phyloP scores from a whole-genome alignment of 1,284 basidiomycete species.

The Cryptococcus sp. region DNA sequence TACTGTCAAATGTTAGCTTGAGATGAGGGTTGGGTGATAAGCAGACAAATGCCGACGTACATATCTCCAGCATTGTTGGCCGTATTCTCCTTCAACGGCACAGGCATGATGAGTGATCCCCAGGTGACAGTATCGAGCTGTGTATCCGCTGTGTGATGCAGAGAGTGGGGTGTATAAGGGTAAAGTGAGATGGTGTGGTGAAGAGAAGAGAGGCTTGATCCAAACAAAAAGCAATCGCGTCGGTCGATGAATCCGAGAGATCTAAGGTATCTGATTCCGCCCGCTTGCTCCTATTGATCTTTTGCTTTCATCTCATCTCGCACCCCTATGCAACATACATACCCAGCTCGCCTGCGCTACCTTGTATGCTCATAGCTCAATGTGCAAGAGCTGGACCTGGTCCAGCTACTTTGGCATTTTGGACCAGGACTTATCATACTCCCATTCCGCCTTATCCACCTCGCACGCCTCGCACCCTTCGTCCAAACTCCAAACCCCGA shows the following conservation, averaged over 20 bases:
- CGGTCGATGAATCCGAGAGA: background rate
- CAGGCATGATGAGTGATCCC: background rate
- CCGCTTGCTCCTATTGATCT: background rate
- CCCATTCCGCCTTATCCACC: too few species aligned
- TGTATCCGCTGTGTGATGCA: background rate
- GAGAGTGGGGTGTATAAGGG: background rate
- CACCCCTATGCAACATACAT: too few species aligned
- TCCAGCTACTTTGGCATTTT: conserved; percentile 1
- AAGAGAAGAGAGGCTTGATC: background rate
- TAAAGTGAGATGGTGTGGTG: background rate
- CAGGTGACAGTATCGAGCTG: background rate
- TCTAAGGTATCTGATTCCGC: background rate
- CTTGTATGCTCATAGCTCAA: background rate
- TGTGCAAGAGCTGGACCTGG: conserved; percentile 3
- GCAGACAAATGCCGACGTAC: conserved; percentile 9
- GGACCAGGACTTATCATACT: too few species aligned
- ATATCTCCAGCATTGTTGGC: conserved; percentile 13
- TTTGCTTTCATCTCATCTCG: too few species aligned
- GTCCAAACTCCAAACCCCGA: too few species aligned
- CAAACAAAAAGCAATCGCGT: conserved; percentile 17
- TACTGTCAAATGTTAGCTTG: conserved; percentile 12
- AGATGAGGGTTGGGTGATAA: background rate
- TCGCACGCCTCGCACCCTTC: too few species aligned
- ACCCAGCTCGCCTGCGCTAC: background rate
- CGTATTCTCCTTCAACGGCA: background rate